phyloP scores from a whole-genome alignment of 805 yeast genomes.

The Hanseniaspora vineae region DNA sequence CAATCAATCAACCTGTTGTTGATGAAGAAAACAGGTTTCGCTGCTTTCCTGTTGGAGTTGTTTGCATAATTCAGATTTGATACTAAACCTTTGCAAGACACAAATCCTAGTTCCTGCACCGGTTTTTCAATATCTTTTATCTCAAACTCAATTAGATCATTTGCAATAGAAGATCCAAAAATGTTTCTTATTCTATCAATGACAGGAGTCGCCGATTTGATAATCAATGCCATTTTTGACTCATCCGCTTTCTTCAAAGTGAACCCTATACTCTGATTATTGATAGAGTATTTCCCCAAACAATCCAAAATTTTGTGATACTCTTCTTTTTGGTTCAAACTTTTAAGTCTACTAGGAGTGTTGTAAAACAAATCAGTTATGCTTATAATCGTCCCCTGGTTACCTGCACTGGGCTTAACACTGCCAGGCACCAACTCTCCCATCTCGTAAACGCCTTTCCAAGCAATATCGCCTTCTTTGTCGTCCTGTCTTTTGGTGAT shows the following conservation, averaged over 20 bases:
- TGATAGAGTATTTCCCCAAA: slow-evolving; percentile 71
- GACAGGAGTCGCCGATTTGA: slow-evolving; percentile 35
- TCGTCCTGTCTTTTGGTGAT: slow-evolving; percentile 48
- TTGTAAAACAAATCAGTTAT: slow-evolving; percentile 89
- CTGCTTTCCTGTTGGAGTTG: slow-evolving; percentile 34
- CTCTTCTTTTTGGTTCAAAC: slow-evolving; percentile 62
- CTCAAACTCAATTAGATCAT: slow-evolving; percentile 41
- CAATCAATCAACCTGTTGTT: slow-evolving; percentile 74
- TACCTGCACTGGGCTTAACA: slow-evolving; percentile 65
- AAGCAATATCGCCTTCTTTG: slow-evolving; percentile 35
- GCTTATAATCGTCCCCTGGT: slow-evolving; percentile 67
- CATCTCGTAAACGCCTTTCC: slow-evolving; percentile 50
- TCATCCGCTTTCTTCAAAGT: slow-evolving; percentile 75
- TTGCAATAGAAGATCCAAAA: slow-evolving; percentile 58
- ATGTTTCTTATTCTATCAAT: slow-evolving; percentile 63
- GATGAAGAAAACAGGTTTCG: slow-evolving; percentile 68
- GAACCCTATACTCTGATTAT: slow-evolving; percentile 55
- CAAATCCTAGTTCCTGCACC: slow-evolving; percentile 32
- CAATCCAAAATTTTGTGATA: slow-evolving; percentile 68
- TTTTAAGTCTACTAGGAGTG: slow-evolving; percentile 61
- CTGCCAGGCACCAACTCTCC: slow-evolving; percentile 52
- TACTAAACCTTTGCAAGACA: slow-evolving; percentile 42
- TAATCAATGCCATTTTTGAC: slow-evolving; percentile 47
- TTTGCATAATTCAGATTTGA: slow-evolving; percentile 51
- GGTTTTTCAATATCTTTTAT: slow-evolving; percentile 21